Base-by-base conservation (phyloP, 1,284 basidiomycete species). In the Ceratobasidium theobromae region DNA sequence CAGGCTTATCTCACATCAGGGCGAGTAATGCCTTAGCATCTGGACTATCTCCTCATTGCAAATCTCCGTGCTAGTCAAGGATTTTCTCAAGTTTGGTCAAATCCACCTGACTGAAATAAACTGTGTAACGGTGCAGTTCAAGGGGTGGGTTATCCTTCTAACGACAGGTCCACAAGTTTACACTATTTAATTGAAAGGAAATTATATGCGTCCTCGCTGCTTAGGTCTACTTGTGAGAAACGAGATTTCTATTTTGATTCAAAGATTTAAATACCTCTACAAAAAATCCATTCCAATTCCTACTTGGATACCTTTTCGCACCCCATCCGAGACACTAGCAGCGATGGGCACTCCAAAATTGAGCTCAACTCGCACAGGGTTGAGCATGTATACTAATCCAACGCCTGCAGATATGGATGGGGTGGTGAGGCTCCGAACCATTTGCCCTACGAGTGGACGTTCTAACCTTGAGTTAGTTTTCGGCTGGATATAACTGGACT, bases 311-410 rank as follows among this genome's bases (percentile, higher is more conserved):
- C 96, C 97, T 70, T 87, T 87, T 65, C 89, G 81, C 53, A 81
- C 75, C 1, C 87, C 86, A 76, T 99, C 96, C 53, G 87, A 87
- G 71, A 82, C 84, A 51, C 86, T 85, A 0, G 87, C 87, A 0
- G 89, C 83, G 1, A 99, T 78, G 0, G 96, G 96, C 55, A 98
- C 82, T 2, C 95, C 92, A 69, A 98, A 87, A 75, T 98, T 99
- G 69, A 96, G 79, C 76, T 99, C 97, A 41, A 95, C 81, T 21
- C 94, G 80, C 16, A 95, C 81, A 1, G 91, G 88, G 67, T 93
- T 89, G 70, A 95, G 88, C 49, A 87, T 82, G 74, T 97, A 98
- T 52, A 98, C 84, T n/a, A 99, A 76, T 0, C 97, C 97, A 1
- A 98, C 72, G 4, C 96, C 96, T 0, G 85, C 89, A 2, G 91